phyloP scores from a whole-genome alignment of 257 asterid genomes.

The Scutellaria baicalensis region DNA sequence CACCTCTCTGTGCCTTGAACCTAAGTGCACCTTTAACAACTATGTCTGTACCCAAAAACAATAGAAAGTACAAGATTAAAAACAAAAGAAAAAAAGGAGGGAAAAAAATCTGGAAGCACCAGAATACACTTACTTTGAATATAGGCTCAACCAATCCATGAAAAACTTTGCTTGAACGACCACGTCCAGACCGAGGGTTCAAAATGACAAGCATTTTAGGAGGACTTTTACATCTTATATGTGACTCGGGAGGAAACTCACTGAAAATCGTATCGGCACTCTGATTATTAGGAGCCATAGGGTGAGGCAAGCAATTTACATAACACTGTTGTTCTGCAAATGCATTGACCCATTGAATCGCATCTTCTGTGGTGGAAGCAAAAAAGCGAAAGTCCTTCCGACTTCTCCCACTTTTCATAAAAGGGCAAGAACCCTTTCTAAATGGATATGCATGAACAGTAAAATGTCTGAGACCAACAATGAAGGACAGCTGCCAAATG shows the following conservation, averaged over 20 bases:
- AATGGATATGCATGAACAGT: constrained; percentile 88
- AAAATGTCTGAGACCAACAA: constrained; percentile 83
- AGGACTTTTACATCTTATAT: constrained; percentile 71
- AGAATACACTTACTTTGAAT: constrained; percentile 58
- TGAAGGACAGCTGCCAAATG: constrained; percentile 74
- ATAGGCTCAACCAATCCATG: constrained; percentile 86
- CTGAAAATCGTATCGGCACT: constrained; percentile 49
- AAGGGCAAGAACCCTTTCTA: constrained; percentile 50
- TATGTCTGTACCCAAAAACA: neutral
- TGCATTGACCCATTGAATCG: constrained; percentile 89
- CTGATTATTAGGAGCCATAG: constrained; percentile 75
- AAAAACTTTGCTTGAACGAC: constrained; percentile 93
- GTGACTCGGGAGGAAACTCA: constrained; percentile 82
- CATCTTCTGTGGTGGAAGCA: constrained; percentile 77
- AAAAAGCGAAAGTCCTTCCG: constrained; percentile 81
- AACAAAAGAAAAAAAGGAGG: neutral
- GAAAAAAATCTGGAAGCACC: neutral
- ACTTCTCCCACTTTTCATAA: constrained; percentile 57
- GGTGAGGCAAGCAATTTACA: constrained; percentile 91
- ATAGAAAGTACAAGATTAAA: neutral
- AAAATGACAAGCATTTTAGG: constrained; percentile 93
- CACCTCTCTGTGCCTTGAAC: neutral
- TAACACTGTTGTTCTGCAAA: constrained; percentile 97
- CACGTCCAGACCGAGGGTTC: constrained; percentile 96
- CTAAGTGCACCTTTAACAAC: neutral